Evolutionary conservation across 768 basidiomycete genomes (phyloP), one percentile per base, ranked within the genome.

Genomic region (Lyophyllum decastes): DNA sequence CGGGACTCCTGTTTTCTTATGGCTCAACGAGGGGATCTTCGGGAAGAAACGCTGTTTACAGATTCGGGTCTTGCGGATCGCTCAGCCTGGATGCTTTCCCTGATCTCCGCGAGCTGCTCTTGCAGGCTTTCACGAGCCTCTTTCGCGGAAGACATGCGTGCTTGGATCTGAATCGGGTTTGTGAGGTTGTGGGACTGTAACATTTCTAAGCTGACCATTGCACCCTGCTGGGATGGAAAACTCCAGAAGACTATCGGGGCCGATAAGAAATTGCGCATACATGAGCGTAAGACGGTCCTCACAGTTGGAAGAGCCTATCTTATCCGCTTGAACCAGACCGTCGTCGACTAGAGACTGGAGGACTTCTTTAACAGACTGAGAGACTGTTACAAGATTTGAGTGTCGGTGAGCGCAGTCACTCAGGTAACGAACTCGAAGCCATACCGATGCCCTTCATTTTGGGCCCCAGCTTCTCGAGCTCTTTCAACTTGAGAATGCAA

Each of bases 281-380:
- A 64, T 61, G 34, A 19, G 47, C 55, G 47, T 44, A 8, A 35
- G 49, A 54, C 48, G 26, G n/a, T 19, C 57, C 88, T 64, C 68
- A 94, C 95, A 97, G 68, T 96, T 97, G 2, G 92, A 93, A 9
- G 94, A 90, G 30, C 95, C 95, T 55, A 96, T 95, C 74, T 98
- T 98, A 72, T 98, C 95, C 45, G 78, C 78, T 67, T 90, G 86
- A 22, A 96, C 93, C 26, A 95, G 77, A 1, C 88, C 86, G 64
- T 97, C 95, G 62, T 94, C 90, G 10, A 94, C 87, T 26, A 98
- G 81, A 2, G 89, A 88, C 65, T 94, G 90, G 2, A 97, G 72
- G 0, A 96, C 89, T 64, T 98, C 95, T 68, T 97, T 97, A 40
- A 98, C 90, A 2, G 89, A 87, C 70, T 96, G 95, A 10, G 89